Evolutionary conservation across 225 moss, liverwort and hornwort species (phyloP), one percentile per base, ranked within the genome.

Genomic region (Neckera pumila): DNA sequence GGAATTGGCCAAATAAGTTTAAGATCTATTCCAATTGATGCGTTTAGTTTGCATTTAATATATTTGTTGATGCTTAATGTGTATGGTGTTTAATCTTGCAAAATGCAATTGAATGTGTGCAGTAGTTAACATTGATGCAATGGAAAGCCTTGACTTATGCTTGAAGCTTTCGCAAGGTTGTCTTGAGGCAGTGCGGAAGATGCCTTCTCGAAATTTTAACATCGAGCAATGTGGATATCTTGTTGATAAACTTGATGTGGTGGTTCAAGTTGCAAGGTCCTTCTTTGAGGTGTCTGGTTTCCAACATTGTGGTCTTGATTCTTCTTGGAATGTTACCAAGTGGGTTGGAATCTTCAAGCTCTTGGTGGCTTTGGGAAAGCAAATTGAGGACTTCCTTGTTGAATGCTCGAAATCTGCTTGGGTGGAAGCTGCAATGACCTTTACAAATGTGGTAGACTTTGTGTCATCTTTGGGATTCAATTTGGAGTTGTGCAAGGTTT

Each of bases 381-480:
- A 80, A 60, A 43, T 59, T 42, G 61, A 80, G 12, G 42, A 60
- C 31, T 80, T 61, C 12, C 9, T 43, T 60, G 10, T 0, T 38
- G 20, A 3, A 40, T 80, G 80, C 4, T 61, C 43, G 0, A 80
- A 0, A 31, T 0, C 0, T 27, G 20, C 4, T 0, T 61, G 61
- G 60, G 3, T 80, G 13, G 80, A 80, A 80, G 30, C 30, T 31
- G 27, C 79, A 79, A 38, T 57, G 57, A 79, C 40, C 1, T 15
- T 79, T 25, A 20, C 13, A 1, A n/a, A 59, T 54, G 77, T 36
- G 23, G 36, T 1, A 5, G 34, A 14, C 9, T 77, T 54, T 54
- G 54, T 77, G 23, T 60, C 80, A 60, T 80, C 80, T 40, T 0
- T 80, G 8, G 59, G 61, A 17, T 80, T 80, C 1, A 60, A 61